phyloP scores from a whole-genome alignment of 2,329 filamentous ascomycete species.

The Ustilaginoidea virens region DNA sequence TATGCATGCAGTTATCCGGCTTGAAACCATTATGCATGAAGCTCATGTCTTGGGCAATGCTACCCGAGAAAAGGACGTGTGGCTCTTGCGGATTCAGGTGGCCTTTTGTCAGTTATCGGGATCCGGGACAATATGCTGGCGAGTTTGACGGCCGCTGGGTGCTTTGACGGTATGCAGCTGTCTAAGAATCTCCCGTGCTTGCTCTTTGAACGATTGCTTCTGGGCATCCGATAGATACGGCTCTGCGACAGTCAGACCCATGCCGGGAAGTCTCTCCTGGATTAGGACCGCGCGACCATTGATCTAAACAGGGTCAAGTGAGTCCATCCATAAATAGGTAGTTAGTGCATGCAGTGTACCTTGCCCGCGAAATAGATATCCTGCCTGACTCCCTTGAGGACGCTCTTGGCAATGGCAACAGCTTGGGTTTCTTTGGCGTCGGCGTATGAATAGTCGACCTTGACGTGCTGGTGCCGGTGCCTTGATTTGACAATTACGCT shows the following conservation, averaged over 20 bases:
- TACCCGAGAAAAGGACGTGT: no score
- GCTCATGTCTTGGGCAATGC: no score
- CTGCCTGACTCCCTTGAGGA: slow-evolving; percentile 14
- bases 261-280: slow-evolving; percentile 22
- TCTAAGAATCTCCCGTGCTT: slow-evolving; percentile 2
- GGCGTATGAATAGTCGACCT: slow-evolving; percentile 20
- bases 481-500: slow-evolving; percentile 23
- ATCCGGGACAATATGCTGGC: no score
- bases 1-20: slow-evolving; percentile 20
- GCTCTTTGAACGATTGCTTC: slow-evolving; percentile 3
- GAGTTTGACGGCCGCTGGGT: no score
- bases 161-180: no score
- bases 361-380: slow-evolving; percentile 22
- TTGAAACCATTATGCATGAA: slow-evolving; percentile 25
- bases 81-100: no score
- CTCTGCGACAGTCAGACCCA: slow-evolving; percentile 19
- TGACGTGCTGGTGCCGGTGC: slow-evolving; percentile 12
- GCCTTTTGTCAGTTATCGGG: no score
- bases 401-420: slow-evolving; percentile 14
- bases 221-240: slow-evolving; percentile 15
- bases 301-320: slow-evolving; percentile 13
- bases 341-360: slow-evolving; percentile 10
- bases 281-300: slow-evolving; percentile 19
- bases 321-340: not conserved
- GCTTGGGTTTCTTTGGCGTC: slow-evolving; percentile 25